Evolutionary conservation across 306 rosid genomes (phyloP).

Genomic region (Acacia acuminata): DNA sequence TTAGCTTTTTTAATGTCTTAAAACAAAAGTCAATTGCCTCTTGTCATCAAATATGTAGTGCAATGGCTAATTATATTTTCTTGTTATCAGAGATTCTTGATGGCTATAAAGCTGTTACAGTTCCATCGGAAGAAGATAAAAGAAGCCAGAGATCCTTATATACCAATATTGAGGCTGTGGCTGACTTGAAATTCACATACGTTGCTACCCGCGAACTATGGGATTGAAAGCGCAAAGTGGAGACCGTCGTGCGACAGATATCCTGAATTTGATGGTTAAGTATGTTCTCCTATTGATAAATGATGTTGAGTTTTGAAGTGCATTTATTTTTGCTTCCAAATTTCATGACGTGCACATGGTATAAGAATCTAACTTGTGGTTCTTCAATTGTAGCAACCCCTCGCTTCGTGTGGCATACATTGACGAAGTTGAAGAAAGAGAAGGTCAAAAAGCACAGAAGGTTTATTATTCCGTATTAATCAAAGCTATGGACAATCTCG

Average conservation of each 20-base stretch:
- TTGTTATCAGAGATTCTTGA: constrained; percentile 76
- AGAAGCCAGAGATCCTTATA: constrained; percentile 86
- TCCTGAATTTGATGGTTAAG: constrained; percentile 96
- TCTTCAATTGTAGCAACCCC: constrained; percentile 65
- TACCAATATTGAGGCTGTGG: constrained; percentile 91
- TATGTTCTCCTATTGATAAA: constrained; percentile 56
- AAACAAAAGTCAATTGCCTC: no score
- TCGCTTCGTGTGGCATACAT: constrained; percentile 97
- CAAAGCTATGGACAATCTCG: constrained; percentile 87
- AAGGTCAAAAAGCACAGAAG: constrained; percentile 77
- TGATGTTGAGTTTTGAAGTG: constrained; percentile 23
- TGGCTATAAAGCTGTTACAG: constrained; percentile 87
- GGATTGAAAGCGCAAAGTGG: constrained; percentile 96
- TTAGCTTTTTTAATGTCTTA: no score
- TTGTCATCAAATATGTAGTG: constrained; percentile 10
- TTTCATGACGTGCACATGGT: constrained; percentile 28
- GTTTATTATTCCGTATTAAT: constrained; percentile 93
- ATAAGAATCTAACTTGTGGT: constrained; percentile 30
- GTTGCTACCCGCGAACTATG: constrained; percentile 94
- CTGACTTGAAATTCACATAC: constrained; percentile 95
- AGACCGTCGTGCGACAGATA: constrained; percentile 96
- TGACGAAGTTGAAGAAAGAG: constrained; percentile 97
- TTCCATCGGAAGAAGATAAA: constrained; percentile 87
- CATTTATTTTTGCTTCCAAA: constrained; percentile 22
- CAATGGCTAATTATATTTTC: constrained; percentile 2